A percentile compares a stretch with the other conserved stretches of the same genome.
phyloP scores from a whole-genome alignment of 768 basidiomycete genomes.

The Suillus brevipes region DNA sequence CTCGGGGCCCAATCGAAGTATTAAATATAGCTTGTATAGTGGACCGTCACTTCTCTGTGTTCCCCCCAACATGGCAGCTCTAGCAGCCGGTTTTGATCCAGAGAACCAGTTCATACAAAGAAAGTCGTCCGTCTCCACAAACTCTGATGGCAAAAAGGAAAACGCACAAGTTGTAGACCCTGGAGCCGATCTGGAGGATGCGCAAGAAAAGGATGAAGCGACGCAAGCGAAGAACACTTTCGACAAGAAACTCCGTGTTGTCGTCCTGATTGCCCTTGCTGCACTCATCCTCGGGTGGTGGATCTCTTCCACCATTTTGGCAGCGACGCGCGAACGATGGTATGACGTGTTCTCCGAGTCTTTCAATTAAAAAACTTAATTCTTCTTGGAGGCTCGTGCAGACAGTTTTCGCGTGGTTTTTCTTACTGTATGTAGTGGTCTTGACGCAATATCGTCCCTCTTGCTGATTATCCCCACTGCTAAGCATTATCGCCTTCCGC shows the following conservation, averaged over 20 bases:
- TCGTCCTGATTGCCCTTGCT: constrained; percentile 52
- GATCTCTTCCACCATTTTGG: constrained; percentile 71
- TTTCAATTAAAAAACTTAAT: constrained; percentile 5
- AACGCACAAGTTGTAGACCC: constrained; percentile 19
- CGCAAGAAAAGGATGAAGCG: constrained; percentile 15
- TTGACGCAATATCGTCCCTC: background rate
- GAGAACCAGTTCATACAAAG: constrained; percentile 21
- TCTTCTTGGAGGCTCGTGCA: constrained; percentile 61
- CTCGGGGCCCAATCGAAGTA: background rate
- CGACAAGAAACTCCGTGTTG: constrained; percentile 37
- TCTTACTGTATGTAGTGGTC: constrained; percentile 56
- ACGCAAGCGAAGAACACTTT: constrained; percentile 3
- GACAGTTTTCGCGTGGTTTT: constrained; percentile 81
- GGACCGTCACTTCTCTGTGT: background rate
- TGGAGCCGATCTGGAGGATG: constrained; percentile 13
- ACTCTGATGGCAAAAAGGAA: constrained; percentile 14
- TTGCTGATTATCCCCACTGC: background rate
- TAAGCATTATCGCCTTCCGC: constrained; percentile 78
- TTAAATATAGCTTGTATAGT: background rate
- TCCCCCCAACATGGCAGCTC: constrained; percentile 21
- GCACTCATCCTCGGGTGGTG: constrained; percentile 79
- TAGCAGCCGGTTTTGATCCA: constrained; percentile 2
- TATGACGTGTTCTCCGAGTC: constrained; percentile 25
- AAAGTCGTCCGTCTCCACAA: constrained; percentile 17
- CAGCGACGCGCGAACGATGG: constrained; percentile 77